Conservation (phyloP, 2,329 filamentous ascomycete species). For the Fusarium cicatricum region DNA sequence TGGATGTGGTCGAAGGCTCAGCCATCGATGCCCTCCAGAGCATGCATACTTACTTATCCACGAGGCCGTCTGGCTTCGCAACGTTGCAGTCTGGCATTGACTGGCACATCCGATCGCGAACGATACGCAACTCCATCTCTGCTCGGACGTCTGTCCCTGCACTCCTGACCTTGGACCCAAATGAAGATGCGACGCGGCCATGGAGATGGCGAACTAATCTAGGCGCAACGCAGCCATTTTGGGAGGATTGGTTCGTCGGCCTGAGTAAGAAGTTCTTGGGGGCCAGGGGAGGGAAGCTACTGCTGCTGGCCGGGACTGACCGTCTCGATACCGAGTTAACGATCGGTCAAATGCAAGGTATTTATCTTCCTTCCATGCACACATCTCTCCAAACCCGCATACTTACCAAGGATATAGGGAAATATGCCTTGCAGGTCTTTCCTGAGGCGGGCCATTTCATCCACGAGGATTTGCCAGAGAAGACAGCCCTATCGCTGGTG, state of each 20-base stretch:
- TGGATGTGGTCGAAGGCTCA: slow-evolving; percentile 95
- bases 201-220: slow-evolving; percentile 92
- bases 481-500: slow-evolving; percentile 82
- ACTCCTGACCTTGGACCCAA: slow-evolving; percentile 66
- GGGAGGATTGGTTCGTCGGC: slow-evolving; percentile 92
- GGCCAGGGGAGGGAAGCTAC: slow-evolving; percentile 82
- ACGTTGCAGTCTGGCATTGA: slow-evolving; percentile 82
- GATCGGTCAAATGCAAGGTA: slow-evolving; percentile 97
- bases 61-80: slow-evolving; percentile 80
- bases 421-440: slow-evolving; percentile 95
- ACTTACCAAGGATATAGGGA: slow-evolving; percentile 61
- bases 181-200: slow-evolving; percentile 51
- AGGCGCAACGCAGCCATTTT: slow-evolving; percentile 84
- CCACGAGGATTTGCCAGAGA: slow-evolving; percentile 92
- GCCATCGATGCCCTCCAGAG: slow-evolving; percentile 93
- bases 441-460: slow-evolving; percentile 96
- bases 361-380: slow-evolving; percentile 16
- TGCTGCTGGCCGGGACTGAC: slow-evolving; percentile 89
- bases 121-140: slow-evolving; percentile 83
- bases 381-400: background rate
- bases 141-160: slow-evolving; percentile 88
- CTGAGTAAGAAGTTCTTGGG: slow-evolving; percentile 87
- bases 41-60: slow-evolving; percentile 92
- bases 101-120: slow-evolving; percentile 92
- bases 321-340: slow-evolving; percentile 89